phyloP scores from a whole-genome alignment of 1,284 basidiomycete species.

The Pascua sp. region DNA sequence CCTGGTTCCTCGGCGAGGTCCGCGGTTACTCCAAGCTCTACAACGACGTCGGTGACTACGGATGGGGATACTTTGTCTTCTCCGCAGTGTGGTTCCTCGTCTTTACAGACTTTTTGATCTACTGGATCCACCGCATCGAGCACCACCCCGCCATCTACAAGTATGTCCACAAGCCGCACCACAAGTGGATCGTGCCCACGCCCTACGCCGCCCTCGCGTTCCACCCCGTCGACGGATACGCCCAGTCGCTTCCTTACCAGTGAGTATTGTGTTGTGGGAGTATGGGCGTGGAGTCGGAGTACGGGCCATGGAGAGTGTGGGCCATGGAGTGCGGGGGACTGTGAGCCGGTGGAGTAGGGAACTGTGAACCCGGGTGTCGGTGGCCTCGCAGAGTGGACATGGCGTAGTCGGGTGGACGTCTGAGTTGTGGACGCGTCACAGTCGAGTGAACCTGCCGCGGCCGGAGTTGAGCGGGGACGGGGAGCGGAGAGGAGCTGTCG shows the following conservation, averaged over 20 bases:
- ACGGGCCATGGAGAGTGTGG: not conserved
- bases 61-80: slow-evolving; percentile 47
- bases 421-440: too few species aligned
- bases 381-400: too few species aligned
- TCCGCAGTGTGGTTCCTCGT: slow-evolving; percentile 65
- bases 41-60: slow-evolving; percentile 64
- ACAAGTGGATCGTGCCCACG: slow-evolving; percentile 98
- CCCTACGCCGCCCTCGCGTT: slow-evolving; percentile 97
- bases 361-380: too few species aligned
- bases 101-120: slow-evolving; percentile 89
- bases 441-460: too few species aligned
- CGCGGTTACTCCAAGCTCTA: slow-evolving; percentile 81
- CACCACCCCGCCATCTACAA: slow-evolving; percentile 89
- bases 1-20: slow-evolving; percentile 91
- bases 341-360: too few species aligned
- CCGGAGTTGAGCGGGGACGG: too few species aligned
- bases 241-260: slow-evolving; percentile 93
- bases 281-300: not conserved
- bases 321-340: not conserved
- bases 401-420: too few species aligned
- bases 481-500: too few species aligned
- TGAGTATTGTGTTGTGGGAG: slow-evolving; percentile 15
- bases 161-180: slow-evolving; percentile 89
- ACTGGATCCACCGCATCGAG: slow-evolving; percentile 89
- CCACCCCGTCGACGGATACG: slow-evolving; percentile 92